phyloP scores from a whole-genome alignment of 1,284 basidiomycete genomes.

The Neonothopanus nambi region DNA sequence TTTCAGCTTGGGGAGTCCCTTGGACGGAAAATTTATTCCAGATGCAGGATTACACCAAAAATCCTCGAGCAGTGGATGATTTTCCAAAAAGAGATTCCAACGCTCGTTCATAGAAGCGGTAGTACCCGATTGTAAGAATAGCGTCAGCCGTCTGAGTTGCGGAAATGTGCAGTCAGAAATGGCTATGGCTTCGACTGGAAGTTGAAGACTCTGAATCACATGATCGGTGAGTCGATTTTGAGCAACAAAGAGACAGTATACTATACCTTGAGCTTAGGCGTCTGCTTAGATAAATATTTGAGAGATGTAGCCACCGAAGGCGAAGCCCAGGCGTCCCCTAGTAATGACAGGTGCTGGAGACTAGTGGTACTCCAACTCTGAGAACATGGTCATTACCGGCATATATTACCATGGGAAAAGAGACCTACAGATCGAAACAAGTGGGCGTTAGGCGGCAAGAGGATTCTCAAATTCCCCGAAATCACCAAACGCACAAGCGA shows the following conservation, averaged over 20 bases:
- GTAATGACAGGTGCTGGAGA: slow-evolving; percentile 36
- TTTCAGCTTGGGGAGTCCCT: slow-evolving; percentile 37
- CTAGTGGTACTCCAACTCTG: slow-evolving; percentile 43
- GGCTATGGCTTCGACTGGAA: slow-evolving; percentile 42
- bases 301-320: slow-evolving; percentile 34
- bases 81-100: slow-evolving; percentile 37
- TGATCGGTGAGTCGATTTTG: too few species aligned
- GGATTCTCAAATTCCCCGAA: slow-evolving; percentile 37
- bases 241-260: background rate
- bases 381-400: slow-evolving; percentile 5
- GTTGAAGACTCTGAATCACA: slow-evolving; percentile 34
- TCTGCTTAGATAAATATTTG: slow-evolving; percentile 35
- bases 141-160: slow-evolving; percentile 35
- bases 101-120: slow-evolving; percentile 32
- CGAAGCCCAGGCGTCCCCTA: slow-evolving; percentile 39
- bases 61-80: slow-evolving; percentile 42
- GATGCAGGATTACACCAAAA: slow-evolving; percentile 41
- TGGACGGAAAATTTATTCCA: slow-evolving; percentile 21
- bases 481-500: slow-evolving; percentile 19
- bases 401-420: background rate
- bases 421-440: slow-evolving; percentile 22
- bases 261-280: slow-evolving; percentile 38
- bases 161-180: slow-evolving; percentile 39
- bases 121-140: slow-evolving; percentile 39
- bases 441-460: slow-evolving; percentile 25